phyloP scores from a whole-genome alignment of 1,284 basidiomycete genomes.

The Phellopilus nigrolimitatus region DNA sequence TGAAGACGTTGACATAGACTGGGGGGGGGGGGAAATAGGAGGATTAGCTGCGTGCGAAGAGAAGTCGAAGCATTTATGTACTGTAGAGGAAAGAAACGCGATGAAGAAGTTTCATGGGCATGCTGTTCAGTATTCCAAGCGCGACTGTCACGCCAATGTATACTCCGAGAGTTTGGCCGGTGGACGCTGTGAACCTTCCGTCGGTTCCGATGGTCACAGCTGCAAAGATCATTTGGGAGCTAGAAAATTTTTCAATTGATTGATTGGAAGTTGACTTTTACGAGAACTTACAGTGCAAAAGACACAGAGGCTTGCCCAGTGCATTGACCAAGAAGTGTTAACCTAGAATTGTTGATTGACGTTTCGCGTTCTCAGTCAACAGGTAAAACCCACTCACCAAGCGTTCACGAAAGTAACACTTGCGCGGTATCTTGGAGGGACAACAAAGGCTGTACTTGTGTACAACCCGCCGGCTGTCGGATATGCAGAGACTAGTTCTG shows the following conservation, averaged over 20 bases:
- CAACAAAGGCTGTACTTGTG: conserved; percentile 22
- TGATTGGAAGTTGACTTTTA: neutral
- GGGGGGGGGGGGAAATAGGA: too few species aligned
- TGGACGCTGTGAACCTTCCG: conserved; percentile 20
- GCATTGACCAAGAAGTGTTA: conserved; percentile 23
- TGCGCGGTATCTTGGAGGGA: conserved; percentile 19
- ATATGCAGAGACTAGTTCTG: conserved; percentile 24
- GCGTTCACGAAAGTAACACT: conserved; percentile 21
- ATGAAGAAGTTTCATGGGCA: conserved; percentile 21
- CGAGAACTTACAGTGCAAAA: conserved; percentile 20
- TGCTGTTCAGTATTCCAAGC: conserved; percentile 21
- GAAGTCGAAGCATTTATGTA: conserved; percentile 9
- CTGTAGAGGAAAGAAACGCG: conserved; percentile 18
- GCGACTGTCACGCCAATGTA: conserved; percentile 21
- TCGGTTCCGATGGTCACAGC: conserved; percentile 23
- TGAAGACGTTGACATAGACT: conserved; percentile 21
- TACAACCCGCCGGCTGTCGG: conserved; percentile 24
- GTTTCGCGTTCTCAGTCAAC: too few species aligned
- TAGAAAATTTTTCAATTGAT: neutral
- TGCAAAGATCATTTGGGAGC: conserved; percentile 24
- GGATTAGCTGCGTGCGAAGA: too few species aligned
- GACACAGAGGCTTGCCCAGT: conserved; percentile 21
- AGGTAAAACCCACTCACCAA: conserved; percentile 14
- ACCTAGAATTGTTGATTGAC: conserved; percentile 14
- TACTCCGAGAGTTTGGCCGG: conserved; percentile 20